Conservation (phyloP, 2,329 filamentous ascomycete species). For the Escovopsis sp. region DNA sequence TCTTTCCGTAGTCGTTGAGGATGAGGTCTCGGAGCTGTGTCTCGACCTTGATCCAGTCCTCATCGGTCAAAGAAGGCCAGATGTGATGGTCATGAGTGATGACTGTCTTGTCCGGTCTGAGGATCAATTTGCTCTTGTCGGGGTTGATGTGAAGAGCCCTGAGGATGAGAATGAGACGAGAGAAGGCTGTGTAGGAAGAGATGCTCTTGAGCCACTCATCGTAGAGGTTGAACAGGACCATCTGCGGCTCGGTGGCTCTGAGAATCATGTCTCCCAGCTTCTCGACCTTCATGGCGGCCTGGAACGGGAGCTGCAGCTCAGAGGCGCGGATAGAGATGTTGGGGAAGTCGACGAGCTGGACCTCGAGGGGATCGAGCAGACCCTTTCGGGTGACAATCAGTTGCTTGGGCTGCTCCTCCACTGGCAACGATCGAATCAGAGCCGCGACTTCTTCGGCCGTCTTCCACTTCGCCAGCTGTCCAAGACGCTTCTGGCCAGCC, state of each 20-base stretch:
- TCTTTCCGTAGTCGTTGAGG: constrained; percentile 97
- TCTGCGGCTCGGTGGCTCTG: constrained; percentile 94
- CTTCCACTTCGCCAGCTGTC: constrained; percentile 98
- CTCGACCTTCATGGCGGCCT: constrained; percentile 99
- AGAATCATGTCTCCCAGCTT: constrained; percentile 99
- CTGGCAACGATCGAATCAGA: constrained; percentile 83
- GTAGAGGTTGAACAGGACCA: constrained; percentile 98
- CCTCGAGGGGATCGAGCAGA: constrained; percentile 89
- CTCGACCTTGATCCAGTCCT: constrained; percentile 99
- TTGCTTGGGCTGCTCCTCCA: constrained; percentile 97
- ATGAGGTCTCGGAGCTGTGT: constrained; percentile 90
- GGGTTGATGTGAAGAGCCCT: constrained; percentile 94
- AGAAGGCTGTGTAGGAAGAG: constrained; percentile 97
- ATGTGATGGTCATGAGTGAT: constrained; percentile 99
- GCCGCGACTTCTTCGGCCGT: constrained; percentile 99
- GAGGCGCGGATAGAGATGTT: constrained; percentile 98
- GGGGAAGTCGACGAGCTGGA: constrained; percentile 93
- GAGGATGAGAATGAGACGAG: constrained; percentile 80
- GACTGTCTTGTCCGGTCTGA: constrained; percentile 93
- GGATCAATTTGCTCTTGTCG: constrained; percentile 92
- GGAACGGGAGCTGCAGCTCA: constrained; percentile 93
- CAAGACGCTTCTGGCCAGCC: constrained; percentile 97
- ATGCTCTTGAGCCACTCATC: constrained; percentile 99
- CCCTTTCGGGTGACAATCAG: constrained; percentile 96
- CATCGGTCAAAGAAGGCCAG: constrained; percentile 86